phyloP scores from a whole-genome alignment of 441 rosid genomes.

The Macaranga tanarius region DNA sequence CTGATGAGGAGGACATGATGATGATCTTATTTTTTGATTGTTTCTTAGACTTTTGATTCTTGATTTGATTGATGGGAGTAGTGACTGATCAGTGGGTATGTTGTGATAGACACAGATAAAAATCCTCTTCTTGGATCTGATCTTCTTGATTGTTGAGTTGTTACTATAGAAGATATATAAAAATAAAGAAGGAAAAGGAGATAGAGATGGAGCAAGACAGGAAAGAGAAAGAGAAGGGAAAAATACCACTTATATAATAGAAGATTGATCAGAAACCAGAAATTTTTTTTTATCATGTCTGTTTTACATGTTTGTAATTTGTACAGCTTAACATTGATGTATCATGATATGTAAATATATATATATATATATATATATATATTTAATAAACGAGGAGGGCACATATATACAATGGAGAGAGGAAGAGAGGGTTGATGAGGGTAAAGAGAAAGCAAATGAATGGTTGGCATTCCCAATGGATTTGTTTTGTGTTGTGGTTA shows the following conservation, averaged over 20 bases:
- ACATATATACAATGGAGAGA: slow-evolving; percentile 4
- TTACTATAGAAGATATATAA: slow-evolving; percentile 32
- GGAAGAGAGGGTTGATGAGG: not conserved
- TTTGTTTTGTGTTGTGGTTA: slow-evolving; percentile 15
- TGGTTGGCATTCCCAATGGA: slow-evolving; percentile 60
- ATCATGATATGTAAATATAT: too few relatives aligned
- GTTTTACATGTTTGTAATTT: too few relatives aligned
- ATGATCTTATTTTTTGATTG: slow-evolving; percentile 51
- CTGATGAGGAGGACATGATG: slow-evolving; percentile 67
- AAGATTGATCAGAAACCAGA: slow-evolving; percentile 24
- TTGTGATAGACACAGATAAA: slow-evolving; percentile 38
- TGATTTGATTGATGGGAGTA: slow-evolving; percentile 67
- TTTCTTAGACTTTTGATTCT: slow-evolving; percentile 21
- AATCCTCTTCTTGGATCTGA: slow-evolving; percentile 54
- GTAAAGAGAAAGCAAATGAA: slow-evolving; percentile 34
- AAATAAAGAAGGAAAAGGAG: slow-evolving; percentile 30
- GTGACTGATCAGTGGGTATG: slow-evolving; percentile 52
- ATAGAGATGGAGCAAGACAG: slow-evolving; percentile 24
- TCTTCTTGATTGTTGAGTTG: slow-evolving; percentile 58
- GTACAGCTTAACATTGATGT: too few relatives aligned
- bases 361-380: not conserved
- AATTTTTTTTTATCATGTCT: not conserved
- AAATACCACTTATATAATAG: slow-evolving; percentile 23
- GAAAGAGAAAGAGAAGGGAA: slow-evolving; percentile 11
- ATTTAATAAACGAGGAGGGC: slow-evolving; percentile 20